A percentile compares a stretch with the other conserved stretches of the same genome.
Evolutionary conservation across 179 eudicot species (phyloP).

Genomic region (Gypsophila paniculata): DNA sequence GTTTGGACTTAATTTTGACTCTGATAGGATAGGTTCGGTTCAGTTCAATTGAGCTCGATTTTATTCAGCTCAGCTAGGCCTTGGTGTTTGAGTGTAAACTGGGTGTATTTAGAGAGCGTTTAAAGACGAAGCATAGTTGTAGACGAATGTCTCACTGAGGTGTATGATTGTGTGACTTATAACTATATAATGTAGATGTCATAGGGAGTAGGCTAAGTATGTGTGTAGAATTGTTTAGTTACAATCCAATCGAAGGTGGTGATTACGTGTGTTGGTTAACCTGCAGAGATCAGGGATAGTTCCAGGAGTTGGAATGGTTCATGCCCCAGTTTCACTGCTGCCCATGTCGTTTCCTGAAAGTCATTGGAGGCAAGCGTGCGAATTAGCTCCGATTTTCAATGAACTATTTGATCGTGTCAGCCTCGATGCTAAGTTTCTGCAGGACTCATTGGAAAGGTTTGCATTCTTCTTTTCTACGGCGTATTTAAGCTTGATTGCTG

Average conservation of each 20-base stretch:
- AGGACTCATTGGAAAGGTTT: conserved; percentile 87
- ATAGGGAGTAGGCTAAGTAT: not conserved
- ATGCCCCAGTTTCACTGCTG: conserved; percentile 86
- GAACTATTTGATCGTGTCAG: conserved; percentile 92
- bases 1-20: too few relatives aligned
- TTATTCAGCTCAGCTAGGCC: too few relatives aligned
- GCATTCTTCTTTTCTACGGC: conserved; percentile 4
- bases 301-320: conserved; percentile 90
- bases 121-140: not conserved
- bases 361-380: conserved; percentile 74
- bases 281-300: conserved; percentile 81
- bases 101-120: too few relatives aligned
- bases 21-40: too few relatives aligned
- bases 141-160: not conserved
- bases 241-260: conserved; percentile 1
- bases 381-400: conserved; percentile 87
- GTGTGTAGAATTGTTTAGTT: not conserved
- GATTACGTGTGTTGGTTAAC: conserved; percentile 14
- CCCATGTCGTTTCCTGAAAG: conserved; percentile 71
- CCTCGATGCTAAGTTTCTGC: conserved; percentile 80
- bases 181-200: not conserved
- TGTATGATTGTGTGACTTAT: not conserved
- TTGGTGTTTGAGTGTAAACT: too few relatives aligned
- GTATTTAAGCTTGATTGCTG: conserved; percentile 21
- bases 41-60: too few relatives aligned